Evolutionary conservation across 2,329 filamentous ascomycete genomes (phyloP), one percentile per base, ranked within the genome.

Genomic region (Xylaria sp.): DNA sequence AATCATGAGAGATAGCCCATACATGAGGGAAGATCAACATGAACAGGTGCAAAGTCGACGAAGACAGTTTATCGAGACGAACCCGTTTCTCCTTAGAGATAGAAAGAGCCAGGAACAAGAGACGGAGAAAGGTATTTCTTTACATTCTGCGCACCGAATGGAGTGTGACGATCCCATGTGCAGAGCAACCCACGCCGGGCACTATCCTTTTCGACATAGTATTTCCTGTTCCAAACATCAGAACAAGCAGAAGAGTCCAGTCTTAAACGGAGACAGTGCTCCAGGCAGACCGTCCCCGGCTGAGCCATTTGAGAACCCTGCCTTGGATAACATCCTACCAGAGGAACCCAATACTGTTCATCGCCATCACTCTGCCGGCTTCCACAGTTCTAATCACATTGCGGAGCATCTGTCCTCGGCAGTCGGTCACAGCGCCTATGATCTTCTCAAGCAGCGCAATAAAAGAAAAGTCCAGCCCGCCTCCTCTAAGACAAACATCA

Each of bases 371-470:
- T 76, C 78, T 8, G 70, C 79, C 47, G 77, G 79, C 27, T 75
- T 82, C 5, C 75, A 80, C 60, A 74, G 74, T 55, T 71, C 76
- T 21, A 75, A 77, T 35, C 80, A 81, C 66, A 79, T 79, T 64
- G 72, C 78, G 53, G 77, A 80, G 53, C 78, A 81, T 53, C 71
- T 81, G 13, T 74, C 76, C 16, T 63, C 63, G 18, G 72, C 64
- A 37, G n/a, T 69, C 16, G 72, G 68, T 6, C 68, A 69, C 29
- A 61, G 60, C 35, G 69, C 54, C 23, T 63, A 70, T 51, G 61
- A 72, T 44, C 47, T 70, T 16, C 23, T 63, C 23, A 32, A 65
- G 18, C 59, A 47, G 23, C 51, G 32, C 6, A 59, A 44, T 53
- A 13, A 8, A 21, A 54, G 58, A 40, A 25, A 10, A 8, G 55